Percentiles rank a stretch among this genome's conserved stretches.
Conservation (phyloP, 2,329 filamentous ascomycete species). For the Exophiala dermatitidis region DNA sequence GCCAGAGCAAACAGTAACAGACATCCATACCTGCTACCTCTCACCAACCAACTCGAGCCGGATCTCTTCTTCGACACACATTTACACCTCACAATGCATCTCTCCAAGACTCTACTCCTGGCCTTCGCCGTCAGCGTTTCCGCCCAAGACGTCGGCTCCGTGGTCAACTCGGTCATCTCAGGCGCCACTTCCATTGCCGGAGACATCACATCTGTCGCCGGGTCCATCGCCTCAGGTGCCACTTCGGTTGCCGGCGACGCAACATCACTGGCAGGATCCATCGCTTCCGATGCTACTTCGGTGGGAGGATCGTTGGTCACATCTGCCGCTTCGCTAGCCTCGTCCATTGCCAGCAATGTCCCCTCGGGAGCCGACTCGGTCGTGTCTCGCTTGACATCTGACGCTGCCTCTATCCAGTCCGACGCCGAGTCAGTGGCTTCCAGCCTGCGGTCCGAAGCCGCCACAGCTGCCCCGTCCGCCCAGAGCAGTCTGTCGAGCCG, state of each 20-base stretch:
- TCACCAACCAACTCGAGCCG: neutral
- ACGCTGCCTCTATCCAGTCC: constrained; percentile 9
- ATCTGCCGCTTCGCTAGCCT: constrained; percentile 12
- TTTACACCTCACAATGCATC: constrained; percentile 16
- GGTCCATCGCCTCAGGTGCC: constrained; percentile 2
- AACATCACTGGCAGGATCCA: constrained; percentile 1
- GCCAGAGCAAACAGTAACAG: no score
- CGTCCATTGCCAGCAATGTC: constrained; percentile 11
- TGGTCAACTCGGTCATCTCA: constrained; percentile 12
- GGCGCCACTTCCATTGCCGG: constrained; percentile 10
- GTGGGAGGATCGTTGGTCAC: constrained; percentile 2
- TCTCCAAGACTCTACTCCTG: constrained; percentile 17
- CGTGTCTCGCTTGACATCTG: constrained; percentile 9
- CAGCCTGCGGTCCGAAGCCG: constrained; percentile 15
- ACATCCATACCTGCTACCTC: neutral
- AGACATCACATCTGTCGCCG: constrained; percentile 4
- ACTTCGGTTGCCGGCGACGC: constrained; percentile 12
- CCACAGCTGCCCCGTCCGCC: constrained; percentile 10
- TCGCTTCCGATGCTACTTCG: constrained; percentile 4
- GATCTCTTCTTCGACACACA: neutral
- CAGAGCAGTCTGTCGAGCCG: constrained; percentile 17
- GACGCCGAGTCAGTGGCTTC: constrained; percentile 9
- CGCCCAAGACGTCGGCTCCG: constrained; percentile 15
- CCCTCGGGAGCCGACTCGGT: constrained; percentile 7
- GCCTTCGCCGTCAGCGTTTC: constrained; percentile 13